These are phyloP conservation scores for Celoporthe dispersa DNA, from an alignment of 2,329 filamentous ascomycete genomes.

Conservation along the genomic window DNA sequence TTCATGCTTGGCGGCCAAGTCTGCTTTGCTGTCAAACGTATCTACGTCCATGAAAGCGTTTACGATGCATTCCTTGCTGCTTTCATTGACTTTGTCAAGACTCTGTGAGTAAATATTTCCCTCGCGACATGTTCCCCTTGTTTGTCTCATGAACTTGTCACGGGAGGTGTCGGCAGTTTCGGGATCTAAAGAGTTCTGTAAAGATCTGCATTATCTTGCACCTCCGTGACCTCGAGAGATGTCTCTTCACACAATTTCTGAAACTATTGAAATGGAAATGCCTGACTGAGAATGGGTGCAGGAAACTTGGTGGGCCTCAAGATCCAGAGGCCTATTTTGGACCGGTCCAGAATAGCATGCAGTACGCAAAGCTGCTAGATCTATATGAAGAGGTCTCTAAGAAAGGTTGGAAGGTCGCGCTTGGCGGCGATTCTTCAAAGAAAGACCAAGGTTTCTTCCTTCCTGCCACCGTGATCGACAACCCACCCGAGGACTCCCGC, in stretches of 20 bases:
- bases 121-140: too few relatives aligned
- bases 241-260: too few relatives aligned
- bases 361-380: constrained; percentile 42
- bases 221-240: too few relatives aligned
- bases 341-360: constrained; percentile 64
- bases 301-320: constrained; percentile 35
- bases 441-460: too few relatives aligned
- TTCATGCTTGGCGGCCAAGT: constrained; percentile 64
- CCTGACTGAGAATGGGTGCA: neutral
- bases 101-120: constrained; percentile 29
- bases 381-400: constrained; percentile 16
- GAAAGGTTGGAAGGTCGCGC: too few relatives aligned
- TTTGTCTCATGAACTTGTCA: too few relatives aligned
- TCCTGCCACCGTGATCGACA: constrained; percentile 62
- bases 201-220: too few relatives aligned
- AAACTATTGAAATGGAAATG: neutral
- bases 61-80: constrained; percentile 52
- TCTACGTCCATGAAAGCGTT: constrained; percentile 59
- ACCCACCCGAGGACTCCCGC: constrained; percentile 59
- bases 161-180: too few relatives aligned
- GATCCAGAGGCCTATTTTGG: constrained; percentile 47
- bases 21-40: constrained; percentile 56
- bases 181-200: too few relatives aligned
- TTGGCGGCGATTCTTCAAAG: too few relatives aligned
- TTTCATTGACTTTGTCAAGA: constrained; percentile 51